Evolutionary conservation across 179 eudicot genomes (phyloP).

Genomic region (Silene noctiflora): DNA sequence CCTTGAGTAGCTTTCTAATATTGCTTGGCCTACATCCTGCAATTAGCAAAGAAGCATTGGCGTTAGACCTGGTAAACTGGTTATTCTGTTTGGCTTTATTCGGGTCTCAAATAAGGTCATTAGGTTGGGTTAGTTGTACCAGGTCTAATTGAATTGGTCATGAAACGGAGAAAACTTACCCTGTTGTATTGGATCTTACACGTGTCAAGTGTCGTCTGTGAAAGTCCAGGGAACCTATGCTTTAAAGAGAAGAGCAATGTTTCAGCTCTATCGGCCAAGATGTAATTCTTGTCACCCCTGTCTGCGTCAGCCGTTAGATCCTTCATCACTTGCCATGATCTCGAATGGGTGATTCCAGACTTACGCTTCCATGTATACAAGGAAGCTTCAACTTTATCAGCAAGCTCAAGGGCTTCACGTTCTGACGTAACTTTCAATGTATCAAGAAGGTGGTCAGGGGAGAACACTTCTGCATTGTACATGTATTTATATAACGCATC

Average conservation of each 20-base stretch:
- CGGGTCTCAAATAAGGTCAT: not conserved
- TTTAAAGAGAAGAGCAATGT: slow-evolving; percentile 65
- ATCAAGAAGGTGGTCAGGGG: slow-evolving; percentile 71
- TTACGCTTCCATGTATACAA: slow-evolving; percentile 84
- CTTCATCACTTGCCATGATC: slow-evolving; percentile 75
- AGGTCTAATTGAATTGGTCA: not conserved
- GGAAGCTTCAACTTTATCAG: slow-evolving; percentile 84
- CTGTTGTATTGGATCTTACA: slow-evolving; percentile 85
- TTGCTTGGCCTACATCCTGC: slow-evolving; percentile 96
- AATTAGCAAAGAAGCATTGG: slow-evolving; percentile 14
- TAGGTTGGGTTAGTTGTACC: not conserved
- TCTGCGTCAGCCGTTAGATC: slow-evolving; percentile 56
- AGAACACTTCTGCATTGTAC: slow-evolving; percentile 54
- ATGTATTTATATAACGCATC: slow-evolving; percentile 64
- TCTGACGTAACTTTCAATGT: slow-evolving; percentile 63
- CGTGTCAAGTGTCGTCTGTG: slow-evolving; percentile 87
- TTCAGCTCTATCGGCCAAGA: slow-evolving; percentile 76
- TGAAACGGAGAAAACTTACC: slow-evolving; percentile 37
- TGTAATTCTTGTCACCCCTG: slow-evolving; percentile 62
- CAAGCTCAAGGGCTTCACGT: slow-evolving; percentile 91
- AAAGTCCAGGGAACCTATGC: slow-evolving; percentile 80
- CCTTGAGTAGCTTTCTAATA: slow-evolving; percentile 95
- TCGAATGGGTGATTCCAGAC: slow-evolving; percentile 48
- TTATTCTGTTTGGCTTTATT: too few relatives aligned
- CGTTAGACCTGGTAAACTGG: too few relatives aligned